phyloP scores from a whole-genome alignment of 306 rosid genomes.

The Pyrus betulifolia region DNA sequence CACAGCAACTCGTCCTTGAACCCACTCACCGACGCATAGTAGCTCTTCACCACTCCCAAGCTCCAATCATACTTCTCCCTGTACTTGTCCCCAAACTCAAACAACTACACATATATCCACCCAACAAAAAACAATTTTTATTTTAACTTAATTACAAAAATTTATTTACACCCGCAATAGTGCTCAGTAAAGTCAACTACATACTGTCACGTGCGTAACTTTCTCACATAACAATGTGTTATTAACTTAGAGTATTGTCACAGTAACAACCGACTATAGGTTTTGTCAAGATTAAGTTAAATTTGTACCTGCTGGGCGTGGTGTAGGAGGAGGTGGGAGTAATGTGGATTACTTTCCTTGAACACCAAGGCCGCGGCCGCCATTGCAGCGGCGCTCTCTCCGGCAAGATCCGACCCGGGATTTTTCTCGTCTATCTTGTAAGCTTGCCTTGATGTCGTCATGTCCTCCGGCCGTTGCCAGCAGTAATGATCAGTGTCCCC shows the following conservation, averaged over 20 bases:
- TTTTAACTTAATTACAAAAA: background rate
- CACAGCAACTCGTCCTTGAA: slow-evolving; percentile 87
- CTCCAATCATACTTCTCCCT: slow-evolving; percentile 81
- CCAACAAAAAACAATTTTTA: background rate
- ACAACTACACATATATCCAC: slow-evolving; percentile 39
- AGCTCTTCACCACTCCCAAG: slow-evolving; percentile 76
- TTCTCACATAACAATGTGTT: too few relatives aligned
- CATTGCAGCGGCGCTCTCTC: slow-evolving; percentile 90
- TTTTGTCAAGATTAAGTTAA: too few relatives aligned
- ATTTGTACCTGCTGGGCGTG: slow-evolving; percentile 72
- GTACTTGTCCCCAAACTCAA: slow-evolving; percentile 79
- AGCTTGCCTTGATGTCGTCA: slow-evolving; percentile 93
- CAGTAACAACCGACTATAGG: too few relatives aligned
- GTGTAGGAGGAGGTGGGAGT: slow-evolving; percentile 72
- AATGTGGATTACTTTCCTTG: slow-evolving; percentile 75
- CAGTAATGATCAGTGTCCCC: slow-evolving; percentile 98
- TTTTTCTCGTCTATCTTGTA: slow-evolving; percentile 69
- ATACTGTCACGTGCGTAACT: background rate
- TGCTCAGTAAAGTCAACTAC: background rate
- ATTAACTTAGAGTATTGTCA: too few relatives aligned
- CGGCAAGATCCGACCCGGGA: slow-evolving; percentile 98
- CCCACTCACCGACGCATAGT: slow-evolving; percentile 99
- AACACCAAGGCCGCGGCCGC: slow-evolving; percentile 83
- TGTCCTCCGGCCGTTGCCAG: slow-evolving; percentile 97
- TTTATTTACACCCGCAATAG: too few relatives aligned